Evolutionary conservation across 1,284 basidiomycete genomes (phyloP), one percentile per base, ranked within the genome.

Genomic region (Prillingera fragicola): DNA sequence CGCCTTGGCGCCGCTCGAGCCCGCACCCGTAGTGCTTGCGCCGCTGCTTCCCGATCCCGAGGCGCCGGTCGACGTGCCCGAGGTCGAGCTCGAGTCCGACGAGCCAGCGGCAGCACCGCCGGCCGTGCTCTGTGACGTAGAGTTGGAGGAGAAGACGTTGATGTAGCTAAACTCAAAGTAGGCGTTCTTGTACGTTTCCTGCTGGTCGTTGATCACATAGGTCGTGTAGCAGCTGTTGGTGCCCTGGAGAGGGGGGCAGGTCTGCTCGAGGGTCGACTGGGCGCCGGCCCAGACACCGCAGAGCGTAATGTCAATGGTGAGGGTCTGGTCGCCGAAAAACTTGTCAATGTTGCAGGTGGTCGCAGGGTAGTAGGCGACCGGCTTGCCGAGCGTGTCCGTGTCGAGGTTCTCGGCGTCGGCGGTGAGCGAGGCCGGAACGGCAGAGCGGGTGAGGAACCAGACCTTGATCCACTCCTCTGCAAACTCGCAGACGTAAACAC

Each of bases 241-340:
- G 5, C 54, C 61, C 1, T 29, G 41, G 13, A 72, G 56, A 5
- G 59, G 46, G 8, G 59, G 60, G 68, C 85, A 87, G 0, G 84
- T 86, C 60, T 80, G 63, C 12, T 74, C 67, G 63, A 85, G 83
- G 26, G 79, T 70, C 24, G 67, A 56, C 5, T 77, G 28, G n/a
- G 70, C 63, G 6, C 79, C 79, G 4, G 80, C 62, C 76, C 77
- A 81, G 48, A 69, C 69, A 19, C 80, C 70, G 48, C 85, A 87
- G 10, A 87, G 77, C 1, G 84, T 83, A 48, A 85, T 85, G 62
- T 83, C 80, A 53, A 87, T 80, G 58, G 88, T 84, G 35, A 87
- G 74, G 43, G 78, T 73, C 59, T 86, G 83, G 0, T 80, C 52
- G 13, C 74, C 63, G 66, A 88, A 87, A 70, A 77, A 83, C 27